These are phyloP conservation scores for Thalassiosira allenii DNA, from an alignment of 352 stramenopile genomes.

Conservation along the genomic window DNA sequence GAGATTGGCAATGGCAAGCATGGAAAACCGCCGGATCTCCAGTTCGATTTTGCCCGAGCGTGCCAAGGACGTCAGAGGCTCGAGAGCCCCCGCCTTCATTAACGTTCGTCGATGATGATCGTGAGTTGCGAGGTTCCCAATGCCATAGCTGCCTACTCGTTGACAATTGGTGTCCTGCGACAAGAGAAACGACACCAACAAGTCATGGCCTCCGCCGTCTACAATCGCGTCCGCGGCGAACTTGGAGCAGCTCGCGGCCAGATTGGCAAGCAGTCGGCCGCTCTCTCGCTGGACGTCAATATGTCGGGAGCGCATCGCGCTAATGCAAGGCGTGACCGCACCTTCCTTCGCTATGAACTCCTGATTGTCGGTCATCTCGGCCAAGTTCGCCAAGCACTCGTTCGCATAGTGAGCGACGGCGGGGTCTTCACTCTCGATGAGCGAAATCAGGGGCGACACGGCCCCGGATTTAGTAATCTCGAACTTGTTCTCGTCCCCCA, in stretches of 20 bases:
- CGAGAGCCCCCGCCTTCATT: conserved; percentile 93
- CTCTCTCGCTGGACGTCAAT: conserved; percentile 92
- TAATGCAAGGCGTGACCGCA: conserved; percentile 91
- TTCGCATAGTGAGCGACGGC: conserved; percentile 90
- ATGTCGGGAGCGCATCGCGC: conserved; percentile 95
- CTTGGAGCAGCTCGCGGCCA: conserved; percentile 88
- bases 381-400: conserved; percentile 93
- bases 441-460: conserved; percentile 90
- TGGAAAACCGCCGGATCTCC: conserved; percentile 94
- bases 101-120: conserved; percentile 90
- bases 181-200: conserved; percentile 95
- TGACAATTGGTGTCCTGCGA: conserved; percentile 94
- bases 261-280: conserved; percentile 92
- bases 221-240: conserved; percentile 92
- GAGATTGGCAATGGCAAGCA: conserved; percentile 94
- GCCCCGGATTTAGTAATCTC: conserved; percentile 95
- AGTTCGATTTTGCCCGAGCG: conserved; percentile 94
- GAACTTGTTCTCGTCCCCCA: conserved; percentile 97
- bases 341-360: conserved; percentile 92
- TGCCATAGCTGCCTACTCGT: conserved; percentile 91
- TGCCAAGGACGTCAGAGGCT: conserved; percentile 94
- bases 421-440: conserved; percentile 94
- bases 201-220: conserved; percentile 91
- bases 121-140: conserved; percentile 94
- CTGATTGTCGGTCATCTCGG: conserved; percentile 95